A percentile compares a stretch with the other conserved stretches of the same genome.
Conservation (phyloP, 129 eudicot genomes). For the Heracleum sosnowskyi region DNA sequence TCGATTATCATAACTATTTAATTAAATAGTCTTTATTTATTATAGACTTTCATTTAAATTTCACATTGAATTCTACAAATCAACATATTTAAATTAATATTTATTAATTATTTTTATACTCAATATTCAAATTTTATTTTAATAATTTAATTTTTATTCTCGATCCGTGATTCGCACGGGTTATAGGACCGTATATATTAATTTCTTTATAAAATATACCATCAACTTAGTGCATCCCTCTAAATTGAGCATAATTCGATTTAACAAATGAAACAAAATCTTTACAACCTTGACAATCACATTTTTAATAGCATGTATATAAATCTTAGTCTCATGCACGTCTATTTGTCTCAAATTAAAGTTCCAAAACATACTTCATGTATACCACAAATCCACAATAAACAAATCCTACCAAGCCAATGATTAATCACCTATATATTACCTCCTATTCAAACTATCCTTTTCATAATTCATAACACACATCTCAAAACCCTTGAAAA, state of each 20-base stretch:
- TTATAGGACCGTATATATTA: too few relatives aligned
- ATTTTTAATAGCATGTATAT: neutral
- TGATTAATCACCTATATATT: neutral
- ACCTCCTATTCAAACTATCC: neutral
- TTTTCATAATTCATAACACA: neutral
- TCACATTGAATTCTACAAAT: too few relatives aligned
- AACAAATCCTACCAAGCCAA: neutral
- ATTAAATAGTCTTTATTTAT: too few relatives aligned
- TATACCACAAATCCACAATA: neutral
- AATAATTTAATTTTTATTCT: too few relatives aligned
- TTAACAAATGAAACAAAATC: neutral
- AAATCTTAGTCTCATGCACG: constrained; percentile 3
- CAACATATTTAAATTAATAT: too few relatives aligned
- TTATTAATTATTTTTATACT: too few relatives aligned
- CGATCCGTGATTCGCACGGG: too few relatives aligned
- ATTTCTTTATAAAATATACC: too few relatives aligned
- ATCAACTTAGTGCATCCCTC: constrained; percentile 3
- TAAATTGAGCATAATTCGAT: neutral
- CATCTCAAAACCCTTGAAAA: neutral
- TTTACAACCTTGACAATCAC: neutral
- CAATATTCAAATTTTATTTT: too few relatives aligned
- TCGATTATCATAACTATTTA: too few relatives aligned
- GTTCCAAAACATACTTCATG: neutral
- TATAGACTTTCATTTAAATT: too few relatives aligned
- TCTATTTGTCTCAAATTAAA: neutral